Base-by-base conservation (phyloP, 371 early-diverging fungal species). In the Apophysomyces sp. region DNA sequence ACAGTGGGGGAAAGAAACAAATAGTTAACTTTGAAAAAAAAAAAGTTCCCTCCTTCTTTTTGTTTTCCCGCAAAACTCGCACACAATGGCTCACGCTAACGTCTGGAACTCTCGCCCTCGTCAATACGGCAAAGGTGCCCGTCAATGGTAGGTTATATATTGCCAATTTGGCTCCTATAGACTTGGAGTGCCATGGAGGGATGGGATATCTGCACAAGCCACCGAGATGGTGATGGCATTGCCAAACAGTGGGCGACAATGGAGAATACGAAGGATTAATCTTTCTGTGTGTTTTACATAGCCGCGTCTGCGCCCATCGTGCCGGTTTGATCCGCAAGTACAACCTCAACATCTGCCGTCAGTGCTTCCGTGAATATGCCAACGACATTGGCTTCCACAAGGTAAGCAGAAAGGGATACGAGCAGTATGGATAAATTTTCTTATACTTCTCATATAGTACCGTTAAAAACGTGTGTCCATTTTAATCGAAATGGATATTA, bases 311-410 rank as follows among this genome's bases (percentile, higher is more conserved):
- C 85, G 88, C 94, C 62, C 97, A 98, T 91, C 95, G 89, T 73
- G 95, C 95, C 69, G 99, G 98, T 89, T 87, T 99, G 69, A 99
- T 99, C 86, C 96, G 99, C 89, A 98, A 97, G 89, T 97, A 98
- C 90, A 89, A 87, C 66, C 86, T 99, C 63, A 91, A 96, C 89
- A 84, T 99, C 68, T 99, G 99, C 93, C 94, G 99, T 88, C 97
- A 98, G 87, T 99, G 99, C 90, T 98, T 99, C 93, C 97, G 98
- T 80, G 96, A 98, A 86, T 92, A 98, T 86, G 86, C 98, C 76
- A 81, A 81, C 63, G 96, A 95, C 79, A 98, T 99, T 85, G 99
- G 99, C 69, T 99, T 99, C 89, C 82, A 85, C 83, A 97, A 97
- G 94, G 89, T 61, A 67, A 41, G 44, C n/a, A 34, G 29, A 15